Evolutionary conservation across 352 stramenopile species (phyloP).

Genomic region (Blastocystis sp.): DNA sequence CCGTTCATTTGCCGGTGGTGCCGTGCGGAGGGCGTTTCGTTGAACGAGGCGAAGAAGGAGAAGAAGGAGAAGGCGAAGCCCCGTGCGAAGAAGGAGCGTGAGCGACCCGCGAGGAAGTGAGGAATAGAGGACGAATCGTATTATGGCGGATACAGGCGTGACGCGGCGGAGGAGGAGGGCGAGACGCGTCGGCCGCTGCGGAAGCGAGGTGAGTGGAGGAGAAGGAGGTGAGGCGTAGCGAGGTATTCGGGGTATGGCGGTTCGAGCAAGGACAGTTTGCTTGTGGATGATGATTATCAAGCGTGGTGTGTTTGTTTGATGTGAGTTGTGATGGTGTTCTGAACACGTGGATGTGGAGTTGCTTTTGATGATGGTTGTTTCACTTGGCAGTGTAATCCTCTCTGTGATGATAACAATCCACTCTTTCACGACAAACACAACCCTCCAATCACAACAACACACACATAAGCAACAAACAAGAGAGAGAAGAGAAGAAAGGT

Average conservation of each 20-base stretch:
- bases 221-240: conserved; percentile 18
- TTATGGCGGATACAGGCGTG: conserved; percentile 7
- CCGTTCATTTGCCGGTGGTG: conserved; percentile 69
- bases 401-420: too few species aligned
- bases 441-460: background rate
- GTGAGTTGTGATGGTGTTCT: background rate
- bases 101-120: background rate
- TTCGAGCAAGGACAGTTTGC: conserved; percentile 2
- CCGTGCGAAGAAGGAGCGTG: conserved; percentile 3
- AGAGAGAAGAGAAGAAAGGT: background rate
- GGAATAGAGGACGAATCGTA: background rate
- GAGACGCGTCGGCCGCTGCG: background rate
- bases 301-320: conserved; percentile 11
- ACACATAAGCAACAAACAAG: background rate
- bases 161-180: background rate
- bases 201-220: conserved; percentile 37
- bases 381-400: too few species aligned
- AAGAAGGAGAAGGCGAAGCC: conserved; percentile 42
- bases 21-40: conserved; percentile 35
- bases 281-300: conserved; percentile 54
- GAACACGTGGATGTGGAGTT: too few species aligned
- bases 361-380: too few species aligned
- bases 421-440: background rate
- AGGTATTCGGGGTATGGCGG: conserved; percentile 57
- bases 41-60: conserved; percentile 30